Evolutionary conservation across 2,329 filamentous ascomycete genomes (phyloP), one percentile per base, ranked within the genome.

Genomic region (Claviceps fusiformis): DNA sequence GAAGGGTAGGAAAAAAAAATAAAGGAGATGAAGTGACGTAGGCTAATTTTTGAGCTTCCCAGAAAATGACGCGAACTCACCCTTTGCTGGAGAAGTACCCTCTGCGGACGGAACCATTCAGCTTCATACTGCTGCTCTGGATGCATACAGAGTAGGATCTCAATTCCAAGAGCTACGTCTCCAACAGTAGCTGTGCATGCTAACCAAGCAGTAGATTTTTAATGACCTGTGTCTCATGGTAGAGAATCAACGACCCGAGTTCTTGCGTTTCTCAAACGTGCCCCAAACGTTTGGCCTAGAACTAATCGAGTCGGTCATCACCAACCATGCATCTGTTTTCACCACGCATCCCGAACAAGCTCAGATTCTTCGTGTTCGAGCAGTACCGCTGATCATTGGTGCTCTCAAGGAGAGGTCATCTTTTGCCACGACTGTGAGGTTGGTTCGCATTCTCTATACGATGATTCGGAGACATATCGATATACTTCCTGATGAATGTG

Each of bases 161-260:
- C 5, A n/a, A 35, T 35, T 15, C n/a, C n/a, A 19, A 15, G 3
- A 31, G 5, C 24, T 39, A 13, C 37, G 11, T 39, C 10, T 6
- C 7, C n/a, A 10, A 39, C 31, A 15, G 27, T 13, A 8, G 27
- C 31, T 29, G 24, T 15, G 33, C 10, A 27, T 31, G 52, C 59
- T 65, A 52, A 64, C 55, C 33, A 17, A 15, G 2, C 17, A 11
- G n/a, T 61, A 86, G 79, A 80, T 96, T 33, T 88, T 98, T 66
- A 86, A 90, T 63, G 93, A 98, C 64, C 78, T 98, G 8, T 95
- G 90, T 62, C 79, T 95, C 50, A 75, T 95, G 62, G 88, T 90
- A 0, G 89, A 95, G 67, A 87, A 87, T 39, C 86, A 93, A 62
- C 83, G 85, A 45, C 84, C 91, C 4, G 83, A 89, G 59, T 95